These are phyloP conservation scores for Aspergillus conjunctus DNA, from an alignment of 495 filamentous ascomycete species.

Conservation along the genomic window DNA sequence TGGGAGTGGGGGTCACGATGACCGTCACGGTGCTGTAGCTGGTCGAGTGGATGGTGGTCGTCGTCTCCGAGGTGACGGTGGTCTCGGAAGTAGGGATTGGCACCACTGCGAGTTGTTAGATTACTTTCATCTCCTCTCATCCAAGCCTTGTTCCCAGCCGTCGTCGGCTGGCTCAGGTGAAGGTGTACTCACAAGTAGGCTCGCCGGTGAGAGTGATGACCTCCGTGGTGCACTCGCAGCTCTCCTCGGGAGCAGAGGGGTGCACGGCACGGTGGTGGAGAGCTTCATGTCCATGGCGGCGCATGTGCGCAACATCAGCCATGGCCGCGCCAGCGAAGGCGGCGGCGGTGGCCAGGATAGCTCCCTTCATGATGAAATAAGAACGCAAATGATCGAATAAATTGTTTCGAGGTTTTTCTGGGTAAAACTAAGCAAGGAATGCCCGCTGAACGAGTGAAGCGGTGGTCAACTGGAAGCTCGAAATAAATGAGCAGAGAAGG, in stretches of 20 bases:
- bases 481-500: constrained; percentile 46
- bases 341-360: constrained; percentile 65
- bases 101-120: constrained; percentile 28
- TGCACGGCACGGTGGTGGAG: constrained; percentile 51
- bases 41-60: constrained; percentile 38
- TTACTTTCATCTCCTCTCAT: neutral
- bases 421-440: constrained; percentile 59
- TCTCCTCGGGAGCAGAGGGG: constrained; percentile 38
- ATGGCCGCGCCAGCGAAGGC: constrained; percentile 64
- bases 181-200: constrained; percentile 55
- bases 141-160: neutral
- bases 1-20: constrained; percentile 28
- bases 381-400: constrained; percentile 10
- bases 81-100: constrained; percentile 26
- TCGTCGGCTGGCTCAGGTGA: neutral
- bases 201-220: constrained; percentile 61
- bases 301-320: constrained; percentile 56
- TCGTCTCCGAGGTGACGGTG: constrained; percentile 33
- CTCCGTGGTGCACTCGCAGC: constrained; percentile 71
- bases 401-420: constrained; percentile 7
- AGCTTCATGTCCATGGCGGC: constrained; percentile 62
- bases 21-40: constrained; percentile 46
- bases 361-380: constrained; percentile 65
- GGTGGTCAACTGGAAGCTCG: constrained; percentile 56
- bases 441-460: constrained; percentile 98